A percentile compares a stretch with the other conserved stretches of the same genome.
Evolutionary conservation across 768 basidiomycete genomes (phyloP).

Genomic region (Auricularia sp.): DNA sequence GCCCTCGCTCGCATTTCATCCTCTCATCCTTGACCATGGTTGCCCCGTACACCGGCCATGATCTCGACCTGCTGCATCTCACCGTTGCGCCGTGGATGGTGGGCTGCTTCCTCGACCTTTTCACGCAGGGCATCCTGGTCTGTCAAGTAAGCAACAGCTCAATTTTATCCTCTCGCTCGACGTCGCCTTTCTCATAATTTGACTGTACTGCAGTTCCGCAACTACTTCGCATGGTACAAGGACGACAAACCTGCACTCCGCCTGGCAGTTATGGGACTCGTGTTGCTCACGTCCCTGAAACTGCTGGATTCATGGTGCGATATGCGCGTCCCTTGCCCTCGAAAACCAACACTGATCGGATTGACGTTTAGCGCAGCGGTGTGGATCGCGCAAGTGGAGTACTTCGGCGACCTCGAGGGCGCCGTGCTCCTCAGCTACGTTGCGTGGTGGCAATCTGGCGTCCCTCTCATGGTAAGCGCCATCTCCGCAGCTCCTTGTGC

Average conservation of each 20-base stretch:
- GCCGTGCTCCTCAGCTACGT: background rate
- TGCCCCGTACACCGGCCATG: background rate
- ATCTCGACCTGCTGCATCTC: background rate
- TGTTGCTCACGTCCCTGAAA: background rate
- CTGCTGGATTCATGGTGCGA: background rate
- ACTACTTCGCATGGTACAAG: background rate
- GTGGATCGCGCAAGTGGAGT: background rate
- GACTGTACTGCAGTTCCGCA: background rate
- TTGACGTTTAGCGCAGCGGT: background rate
- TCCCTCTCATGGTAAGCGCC: background rate
- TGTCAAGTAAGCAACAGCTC: background rate
- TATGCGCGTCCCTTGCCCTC: background rate
- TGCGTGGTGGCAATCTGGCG: background rate
- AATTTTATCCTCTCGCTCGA: background rate
- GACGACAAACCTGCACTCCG: background rate
- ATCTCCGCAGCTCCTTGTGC: background rate
- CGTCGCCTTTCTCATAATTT: background rate
- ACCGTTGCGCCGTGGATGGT: constrained; percentile 1
- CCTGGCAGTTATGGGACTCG: background rate
- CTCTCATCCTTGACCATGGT: background rate
- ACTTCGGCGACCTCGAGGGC: constrained; percentile 1
- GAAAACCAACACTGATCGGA: background rate
- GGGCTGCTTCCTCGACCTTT: constrained; percentile 2
- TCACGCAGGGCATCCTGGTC: background rate
- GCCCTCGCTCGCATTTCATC: background rate